Base-by-base conservation (phyloP, 2,329 filamentous ascomycete genomes). In the Venturia oleaginea region DNA sequence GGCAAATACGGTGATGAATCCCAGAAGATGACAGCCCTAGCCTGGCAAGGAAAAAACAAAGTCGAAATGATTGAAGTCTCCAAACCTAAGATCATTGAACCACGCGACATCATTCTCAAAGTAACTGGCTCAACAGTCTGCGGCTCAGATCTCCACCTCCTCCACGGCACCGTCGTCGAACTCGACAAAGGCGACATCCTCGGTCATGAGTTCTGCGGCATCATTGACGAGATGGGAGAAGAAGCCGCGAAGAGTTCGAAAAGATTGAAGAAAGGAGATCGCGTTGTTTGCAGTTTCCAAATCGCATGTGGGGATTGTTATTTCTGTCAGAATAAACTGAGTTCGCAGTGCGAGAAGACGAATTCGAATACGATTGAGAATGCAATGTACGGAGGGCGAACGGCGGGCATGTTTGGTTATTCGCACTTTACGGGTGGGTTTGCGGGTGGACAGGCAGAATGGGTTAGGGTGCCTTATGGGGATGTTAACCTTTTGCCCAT, bases 361-460 rank as follows among this genome's bases (percentile, higher is more conserved):
- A 94, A 91, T 74, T 78, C 85, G 51, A 94, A 91, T 73, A 86
- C 82, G 0, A 82, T 85, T 55, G 83, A 83, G 67, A 87, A 89
- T 68, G 84, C 82, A 63, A 87, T 96, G 86, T 95, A 94, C 71
- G 91, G 91, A 15, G 85, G 86, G 2, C 82, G 86, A 61, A 92
- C 90, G 4, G 83, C 89, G 0, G 91, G 63, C 22, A 65, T 81
- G 76, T 83, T 84, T 66, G 81, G 81, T 1, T 84, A 84, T 73
- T 78, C 75, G 15, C 81, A 91, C 71, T 90, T 96, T 72, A 92
- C 89, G 0, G 91, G 91, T 7, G 92, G 92, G 0, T 96, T 93
- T 72, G 90, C 91, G 0, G 91, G 92, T 60, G 91, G 91, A 0
- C 92, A 96, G 75, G 89, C 91, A 4, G 92, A 96, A 76, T 96